phyloP scores from a whole-genome alignment of 441 rosid species.

The Jatropha podagrica region DNA sequence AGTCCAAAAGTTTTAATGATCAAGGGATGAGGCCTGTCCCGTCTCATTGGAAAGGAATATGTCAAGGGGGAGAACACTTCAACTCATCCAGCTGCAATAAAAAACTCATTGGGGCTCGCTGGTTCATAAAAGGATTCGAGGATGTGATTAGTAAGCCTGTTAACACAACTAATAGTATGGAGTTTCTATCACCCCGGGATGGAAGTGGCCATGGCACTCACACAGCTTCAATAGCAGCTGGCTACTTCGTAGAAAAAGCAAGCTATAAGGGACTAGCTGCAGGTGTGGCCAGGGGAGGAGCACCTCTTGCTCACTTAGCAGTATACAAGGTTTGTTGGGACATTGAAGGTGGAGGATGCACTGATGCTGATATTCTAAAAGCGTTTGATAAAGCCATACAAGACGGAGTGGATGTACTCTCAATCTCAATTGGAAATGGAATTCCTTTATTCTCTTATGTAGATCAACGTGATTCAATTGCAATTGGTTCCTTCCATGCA shows the following conservation, averaged over 20 bases:
- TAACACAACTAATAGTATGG: conserved; percentile 4
- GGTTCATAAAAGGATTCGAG: conserved; percentile 28
- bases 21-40: conserved; percentile 33
- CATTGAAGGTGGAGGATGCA: conserved; percentile 14
- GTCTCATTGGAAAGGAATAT: conserved; percentile 40
- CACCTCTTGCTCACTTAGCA: conserved; percentile 37
- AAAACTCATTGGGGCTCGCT: conserved; percentile 40
- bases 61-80: conserved; percentile 32
- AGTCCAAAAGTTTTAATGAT: conserved; percentile 38
- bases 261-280: conserved; percentile 27
- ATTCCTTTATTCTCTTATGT: conserved; percentile 31
- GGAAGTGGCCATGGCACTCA: conserved; percentile 41
- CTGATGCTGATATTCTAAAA: conserved; percentile 36
- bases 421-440: conserved; percentile 30
- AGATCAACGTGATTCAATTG: conserved; percentile 31
- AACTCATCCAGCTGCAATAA: conserved; percentile 35
- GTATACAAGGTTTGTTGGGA: conserved; percentile 39
- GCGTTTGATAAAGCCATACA: conserved; percentile 40
- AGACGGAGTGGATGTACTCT: conserved; percentile 39
- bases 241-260: conserved; percentile 30
- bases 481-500: conserved; percentile 36
- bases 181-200: conserved; percentile 35
- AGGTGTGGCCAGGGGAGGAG: conserved; percentile 42
- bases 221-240: conserved; percentile 43
- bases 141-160: neutral